phyloP scores from a whole-genome alignment of 352 stramenopile genomes.

The Globisporangium carolinianum region DNA sequence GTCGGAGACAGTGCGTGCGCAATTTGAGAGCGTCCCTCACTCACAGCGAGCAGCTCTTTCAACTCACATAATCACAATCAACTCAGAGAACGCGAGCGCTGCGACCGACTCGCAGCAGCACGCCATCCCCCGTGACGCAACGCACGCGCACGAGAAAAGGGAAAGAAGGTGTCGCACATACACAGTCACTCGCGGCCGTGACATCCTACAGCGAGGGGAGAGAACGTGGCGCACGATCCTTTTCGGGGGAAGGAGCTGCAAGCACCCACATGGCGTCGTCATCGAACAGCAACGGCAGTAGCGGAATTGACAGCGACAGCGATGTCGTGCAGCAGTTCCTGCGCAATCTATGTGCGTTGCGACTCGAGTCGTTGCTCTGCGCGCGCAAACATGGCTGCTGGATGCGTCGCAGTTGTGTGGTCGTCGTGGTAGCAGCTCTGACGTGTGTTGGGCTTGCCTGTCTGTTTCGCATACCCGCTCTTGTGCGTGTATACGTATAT shows the following conservation, averaged over 20 bases:
- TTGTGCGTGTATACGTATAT: not conserved
- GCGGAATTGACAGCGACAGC: not conserved
- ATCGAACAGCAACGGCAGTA: not conserved
- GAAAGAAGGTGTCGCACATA: not conserved
- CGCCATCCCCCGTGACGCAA: no score
- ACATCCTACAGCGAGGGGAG: not conserved
- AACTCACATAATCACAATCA: no score
- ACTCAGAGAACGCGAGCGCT: not conserved
- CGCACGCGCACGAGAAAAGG: not conserved
- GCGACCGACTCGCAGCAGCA: not conserved
- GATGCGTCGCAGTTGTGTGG: not conserved
- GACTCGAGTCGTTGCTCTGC: no score
- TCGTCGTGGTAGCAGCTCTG: not conserved
- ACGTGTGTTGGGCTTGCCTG: not conserved
- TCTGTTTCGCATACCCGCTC: not conserved
- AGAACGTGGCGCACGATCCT: not conserved
- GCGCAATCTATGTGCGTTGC: conserved; percentile 13
- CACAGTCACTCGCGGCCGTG: not conserved
- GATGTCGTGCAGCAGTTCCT: conserved; percentile 13
- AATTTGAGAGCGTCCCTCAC: no score
- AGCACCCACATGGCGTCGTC: not conserved
- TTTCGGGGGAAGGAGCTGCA: not conserved
- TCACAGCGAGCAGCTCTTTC: no score
- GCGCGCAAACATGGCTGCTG: no score
- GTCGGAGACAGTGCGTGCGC: no score